These are phyloP conservation scores for Pyropia yezoensis DNA, from an alignment of 23 red algal genomes.

Conservation along the genomic window DNA sequence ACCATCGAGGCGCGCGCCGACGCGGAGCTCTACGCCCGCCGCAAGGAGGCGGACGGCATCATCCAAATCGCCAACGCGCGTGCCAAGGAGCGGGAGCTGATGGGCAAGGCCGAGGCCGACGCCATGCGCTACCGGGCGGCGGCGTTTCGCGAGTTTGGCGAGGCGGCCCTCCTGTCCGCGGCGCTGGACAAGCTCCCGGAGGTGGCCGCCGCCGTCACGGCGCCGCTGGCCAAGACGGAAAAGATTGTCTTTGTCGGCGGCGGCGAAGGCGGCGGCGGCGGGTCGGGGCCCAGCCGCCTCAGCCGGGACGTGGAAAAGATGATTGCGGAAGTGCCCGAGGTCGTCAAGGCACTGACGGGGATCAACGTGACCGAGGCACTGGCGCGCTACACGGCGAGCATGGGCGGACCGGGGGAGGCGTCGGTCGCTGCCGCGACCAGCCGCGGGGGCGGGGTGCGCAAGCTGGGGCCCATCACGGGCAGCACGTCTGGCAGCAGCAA, in stretches of 20 bases:
- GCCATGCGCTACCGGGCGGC: conserved; percentile 20
- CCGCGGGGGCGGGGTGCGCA: too few relatives aligned
- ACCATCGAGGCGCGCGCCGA: conserved; percentile 35
- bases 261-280: conserved; percentile 15
- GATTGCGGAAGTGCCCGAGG: conserved; percentile 44
- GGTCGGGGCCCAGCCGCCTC: conserved; percentile 28
- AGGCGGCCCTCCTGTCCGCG: conserved; percentile 32
- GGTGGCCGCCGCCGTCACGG: conserved; percentile 22
- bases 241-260: conserved; percentile 57
- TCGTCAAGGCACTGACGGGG: conserved; percentile 26
- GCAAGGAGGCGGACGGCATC: conserved; percentile 38
- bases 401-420: not conserved
- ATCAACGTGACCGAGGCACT: conserved; percentile 15
- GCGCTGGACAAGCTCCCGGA: conserved; percentile 38
- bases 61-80: conserved; percentile 20
- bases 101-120: conserved; percentile 47
- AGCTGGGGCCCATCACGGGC: too few relatives aligned
- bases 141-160: conserved; percentile 27
- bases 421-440: not conserved
- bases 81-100: conserved; percentile 4
- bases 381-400: conserved; percentile 9
- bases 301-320: conserved; percentile 31
- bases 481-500: too few relatives aligned
- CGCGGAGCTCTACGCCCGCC: conserved; percentile 30
- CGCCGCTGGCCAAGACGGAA: conserved; percentile 45